Conservation (phyloP, 2,329 filamentous ascomycete genomes). For the Calonectria hongkongensis region DNA sequence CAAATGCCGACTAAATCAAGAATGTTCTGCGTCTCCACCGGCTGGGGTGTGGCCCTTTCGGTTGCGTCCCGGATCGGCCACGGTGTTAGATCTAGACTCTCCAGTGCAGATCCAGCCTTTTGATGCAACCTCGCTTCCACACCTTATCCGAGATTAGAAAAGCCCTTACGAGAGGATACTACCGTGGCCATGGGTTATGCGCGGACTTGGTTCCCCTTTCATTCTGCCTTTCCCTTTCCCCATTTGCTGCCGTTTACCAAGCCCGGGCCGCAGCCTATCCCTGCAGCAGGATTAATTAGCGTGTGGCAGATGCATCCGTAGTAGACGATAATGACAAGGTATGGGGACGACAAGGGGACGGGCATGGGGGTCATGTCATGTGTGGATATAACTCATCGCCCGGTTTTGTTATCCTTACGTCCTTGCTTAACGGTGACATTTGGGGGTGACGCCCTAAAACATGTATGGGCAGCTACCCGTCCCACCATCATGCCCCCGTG, state of each 20-base stretch:
- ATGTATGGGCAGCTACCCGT: not conserved
- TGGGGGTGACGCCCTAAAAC: not conserved
- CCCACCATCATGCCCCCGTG: conserved; percentile 20
- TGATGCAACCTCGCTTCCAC: conserved; percentile 17
- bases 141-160: conserved; percentile 15
- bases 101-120: conserved; percentile 5
- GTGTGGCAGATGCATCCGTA: conserved; percentile 12
- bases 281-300: conserved; percentile 20
- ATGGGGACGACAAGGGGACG: not conserved
- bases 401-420: not conserved
- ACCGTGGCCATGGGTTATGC: not conserved
- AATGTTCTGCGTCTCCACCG: conserved; percentile 5
- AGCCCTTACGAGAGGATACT: conserved; percentile 11
- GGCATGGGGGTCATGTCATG: too few relatives aligned
- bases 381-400: conserved; percentile 16
- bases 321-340: conserved; percentile 11
- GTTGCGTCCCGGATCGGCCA: conserved; percentile 8
- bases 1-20: conserved; percentile 5
- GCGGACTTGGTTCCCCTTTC: conserved; percentile 8
- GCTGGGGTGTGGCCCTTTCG: not conserved
- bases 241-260: not conserved
- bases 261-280: not conserved
- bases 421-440: not conserved
- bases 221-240: not conserved
- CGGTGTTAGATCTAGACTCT: conserved; percentile 13